These are phyloP conservation scores for Murraya paniculata DNA, from an alignment of 345 rosid species.

Conservation along the genomic window DNA sequence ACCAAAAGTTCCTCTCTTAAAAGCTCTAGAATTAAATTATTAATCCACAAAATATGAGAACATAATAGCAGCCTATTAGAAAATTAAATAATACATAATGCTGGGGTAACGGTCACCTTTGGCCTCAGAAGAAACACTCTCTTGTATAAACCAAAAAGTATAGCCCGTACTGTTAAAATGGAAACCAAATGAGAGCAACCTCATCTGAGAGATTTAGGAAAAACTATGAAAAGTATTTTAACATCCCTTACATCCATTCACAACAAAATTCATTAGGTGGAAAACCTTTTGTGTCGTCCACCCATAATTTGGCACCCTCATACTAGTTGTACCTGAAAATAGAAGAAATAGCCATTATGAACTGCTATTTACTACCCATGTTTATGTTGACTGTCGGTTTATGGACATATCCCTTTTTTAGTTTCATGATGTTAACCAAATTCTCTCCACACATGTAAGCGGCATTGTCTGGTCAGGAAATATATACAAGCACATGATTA, in stretches of 20 bases:
- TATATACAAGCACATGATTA: too few species aligned
- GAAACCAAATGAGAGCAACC: not conserved
- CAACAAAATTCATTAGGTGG: slow-evolving; percentile 87
- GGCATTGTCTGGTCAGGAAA: too few species aligned
- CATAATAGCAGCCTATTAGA: not conserved
- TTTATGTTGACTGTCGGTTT: too few species aligned
- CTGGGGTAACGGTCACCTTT: slow-evolving; percentile 22
- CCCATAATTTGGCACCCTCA: slow-evolving; percentile 90
- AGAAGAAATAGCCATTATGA: not conserved
- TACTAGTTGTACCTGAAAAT: slow-evolving; percentile 61
- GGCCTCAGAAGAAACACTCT: slow-evolving; percentile 41
- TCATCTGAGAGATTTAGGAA: not conserved
- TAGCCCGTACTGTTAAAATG: slow-evolving; percentile 47
- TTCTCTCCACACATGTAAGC: too few species aligned
- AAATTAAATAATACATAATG: not conserved
- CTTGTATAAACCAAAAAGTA: slow-evolving; percentile 47
- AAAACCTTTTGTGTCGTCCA: slow-evolving; percentile 98
- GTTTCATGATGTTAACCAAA: too few species aligned
- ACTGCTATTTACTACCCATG: not conserved
- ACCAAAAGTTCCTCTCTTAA: not conserved
- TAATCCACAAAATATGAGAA: not conserved
- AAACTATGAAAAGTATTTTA: not conserved
- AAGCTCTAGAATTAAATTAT: not conserved
- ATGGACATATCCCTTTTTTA: too few species aligned
- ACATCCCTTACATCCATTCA: slow-evolving; percentile 65